Percentiles rank a stretch among this genome's conserved stretches.
Conservation (phyloP, 192 early-diverging fungal genomes). For the Lunasporangiospora selenospora region DNA sequence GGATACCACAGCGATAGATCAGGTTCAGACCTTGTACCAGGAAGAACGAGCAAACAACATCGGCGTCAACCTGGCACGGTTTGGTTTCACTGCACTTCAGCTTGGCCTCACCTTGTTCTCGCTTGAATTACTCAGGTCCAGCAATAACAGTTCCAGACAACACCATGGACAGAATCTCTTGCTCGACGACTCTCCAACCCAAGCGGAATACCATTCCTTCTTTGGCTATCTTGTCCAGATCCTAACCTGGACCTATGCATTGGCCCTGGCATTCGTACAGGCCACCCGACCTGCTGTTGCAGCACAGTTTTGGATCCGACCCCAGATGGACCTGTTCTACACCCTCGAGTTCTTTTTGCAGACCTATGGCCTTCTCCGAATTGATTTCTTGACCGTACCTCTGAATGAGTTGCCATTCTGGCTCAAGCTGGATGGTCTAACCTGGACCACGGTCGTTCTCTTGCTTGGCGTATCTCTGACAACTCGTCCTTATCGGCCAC, state of each 20-base stretch:
- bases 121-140: constrained; percentile 1
- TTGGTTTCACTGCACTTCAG: constrained; percentile 11
- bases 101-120: constrained; percentile 15
- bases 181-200: background rate
- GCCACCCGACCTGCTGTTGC: constrained; percentile 10
- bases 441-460: constrained; percentile 6
- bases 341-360: constrained; percentile 7
- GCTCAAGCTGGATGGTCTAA: constrained; percentile 10
- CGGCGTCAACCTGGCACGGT: constrained; percentile 15
- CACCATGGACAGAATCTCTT: too few species aligned
- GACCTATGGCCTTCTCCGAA: constrained; percentile 1
- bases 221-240: background rate
- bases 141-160: background rate
- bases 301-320: constrained; percentile 24
- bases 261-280: constrained; percentile 12
- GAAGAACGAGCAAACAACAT: constrained; percentile 12
- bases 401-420: constrained; percentile 17
- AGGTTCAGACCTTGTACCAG: constrained; percentile 12
- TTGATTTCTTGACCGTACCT: constrained; percentile 8
- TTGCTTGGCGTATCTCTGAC: constrained; percentile 9
- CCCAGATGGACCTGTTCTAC: constrained; percentile 28
- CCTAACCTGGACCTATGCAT: constrained; percentile 17
- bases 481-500: constrained; percentile 8
- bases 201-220: background rate
- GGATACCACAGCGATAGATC: background rate